Conservation (phyloP, 164 flowering plant genomes). For the Magnolia changhungtana region DNA sequence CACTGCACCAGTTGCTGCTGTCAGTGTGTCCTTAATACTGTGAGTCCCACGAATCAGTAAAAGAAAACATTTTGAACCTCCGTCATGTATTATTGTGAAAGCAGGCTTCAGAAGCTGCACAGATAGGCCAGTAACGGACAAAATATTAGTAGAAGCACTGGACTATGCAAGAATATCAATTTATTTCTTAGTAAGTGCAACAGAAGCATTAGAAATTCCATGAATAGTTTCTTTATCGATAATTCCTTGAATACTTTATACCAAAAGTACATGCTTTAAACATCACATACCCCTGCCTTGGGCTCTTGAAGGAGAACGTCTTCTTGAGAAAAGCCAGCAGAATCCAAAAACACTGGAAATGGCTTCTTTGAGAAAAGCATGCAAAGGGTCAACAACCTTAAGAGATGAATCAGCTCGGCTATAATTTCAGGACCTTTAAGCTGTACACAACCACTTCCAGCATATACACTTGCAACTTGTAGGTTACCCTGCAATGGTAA, state of each 20-base stretch:
- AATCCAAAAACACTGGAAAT: slow-evolving; percentile 82
- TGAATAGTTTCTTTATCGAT: background rate
- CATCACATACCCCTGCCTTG: slow-evolving; percentile 79
- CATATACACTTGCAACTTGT: slow-evolving; percentile 84
- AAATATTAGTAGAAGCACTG: background rate
- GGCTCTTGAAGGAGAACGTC: slow-evolving; percentile 93
- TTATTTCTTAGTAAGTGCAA: background rate
- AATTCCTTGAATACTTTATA: background rate
- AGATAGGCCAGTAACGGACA: background rate
- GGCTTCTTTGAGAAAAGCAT: slow-evolving; percentile 93
- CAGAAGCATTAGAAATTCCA: background rate
- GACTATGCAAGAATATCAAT: background rate
- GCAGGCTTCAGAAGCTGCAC: slow-evolving; percentile 97
- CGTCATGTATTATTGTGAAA: slow-evolving; percentile 80
- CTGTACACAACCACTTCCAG: slow-evolving; percentile 55
- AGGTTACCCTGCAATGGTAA: slow-evolving; percentile 62
- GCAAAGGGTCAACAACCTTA: slow-evolving; percentile 73
- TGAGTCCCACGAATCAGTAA: slow-evolving; percentile 94
- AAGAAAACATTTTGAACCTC: slow-evolving; percentile 61
- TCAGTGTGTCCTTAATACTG: slow-evolving; percentile 92
- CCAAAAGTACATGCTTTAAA: background rate
- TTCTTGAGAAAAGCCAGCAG: slow-evolving; percentile 65
- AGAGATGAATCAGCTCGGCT: slow-evolving; percentile 45
- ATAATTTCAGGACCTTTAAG: slow-evolving; percentile 70
- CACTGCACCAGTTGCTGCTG: slow-evolving; percentile 95